Evolutionary conservation across 306 rosid genomes (phyloP).

Genomic region (Alnus rubra): DNA sequence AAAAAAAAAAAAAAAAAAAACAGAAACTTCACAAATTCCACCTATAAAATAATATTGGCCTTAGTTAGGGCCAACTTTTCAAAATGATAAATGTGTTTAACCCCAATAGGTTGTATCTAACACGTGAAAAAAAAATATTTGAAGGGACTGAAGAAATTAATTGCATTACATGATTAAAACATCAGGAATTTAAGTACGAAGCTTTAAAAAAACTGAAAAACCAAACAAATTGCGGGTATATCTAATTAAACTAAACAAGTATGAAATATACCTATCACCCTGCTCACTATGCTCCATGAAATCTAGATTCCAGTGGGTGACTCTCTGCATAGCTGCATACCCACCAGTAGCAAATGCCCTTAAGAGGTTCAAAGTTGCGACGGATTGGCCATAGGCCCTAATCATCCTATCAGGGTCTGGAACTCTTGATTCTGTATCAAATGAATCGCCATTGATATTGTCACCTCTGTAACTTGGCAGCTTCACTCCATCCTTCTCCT

Average conservation of each 20-base stretch:
- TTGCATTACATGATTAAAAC: neutral
- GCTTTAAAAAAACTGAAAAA: neutral
- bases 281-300: slow-evolving; percentile 44
- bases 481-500: slow-evolving; percentile 48
- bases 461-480: slow-evolving; percentile 52
- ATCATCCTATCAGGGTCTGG: slow-evolving; percentile 46
- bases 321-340: slow-evolving; percentile 53
- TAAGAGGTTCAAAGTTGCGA: slow-evolving; percentile 42
- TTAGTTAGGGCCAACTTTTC: neutral
- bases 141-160: neutral
- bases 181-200: neutral
- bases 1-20: no score
- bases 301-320: slow-evolving; percentile 47
- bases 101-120: neutral
- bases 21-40: no score
- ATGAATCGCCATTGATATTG: slow-evolving; percentile 45
- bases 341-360: slow-evolving; percentile 53
- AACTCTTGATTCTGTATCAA: slow-evolving; percentile 37
- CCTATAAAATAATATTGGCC: neutral
- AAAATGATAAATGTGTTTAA: no score
- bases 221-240: neutral
- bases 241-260: neutral
- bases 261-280: slow-evolving; percentile 38
- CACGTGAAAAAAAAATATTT: neutral
- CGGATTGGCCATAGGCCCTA: slow-evolving; percentile 48